phyloP scores from a whole-genome alignment of 2,329 filamentous ascomycete species.

The Fusarium redolens region DNA sequence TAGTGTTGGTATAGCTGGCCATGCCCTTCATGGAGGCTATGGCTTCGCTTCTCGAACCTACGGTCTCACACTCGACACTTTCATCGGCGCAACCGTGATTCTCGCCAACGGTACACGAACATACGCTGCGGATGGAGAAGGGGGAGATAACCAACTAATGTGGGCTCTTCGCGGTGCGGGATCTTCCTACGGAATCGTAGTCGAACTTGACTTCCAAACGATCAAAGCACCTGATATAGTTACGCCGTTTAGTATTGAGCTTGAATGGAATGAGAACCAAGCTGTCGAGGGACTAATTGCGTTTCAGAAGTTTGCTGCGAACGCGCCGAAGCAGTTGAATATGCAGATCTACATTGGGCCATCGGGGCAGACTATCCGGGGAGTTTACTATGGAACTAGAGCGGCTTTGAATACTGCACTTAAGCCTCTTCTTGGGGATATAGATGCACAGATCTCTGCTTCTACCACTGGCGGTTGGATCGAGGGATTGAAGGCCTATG shows the following conservation, averaged over 20 bases:
- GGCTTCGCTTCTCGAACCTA: slow-evolving; percentile 46
- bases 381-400: slow-evolving; percentile 44
- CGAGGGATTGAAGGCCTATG: slow-evolving; percentile 39
- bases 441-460: slow-evolving; percentile 14
- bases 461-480: slow-evolving; percentile 43
- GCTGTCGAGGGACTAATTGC: slow-evolving; percentile 38
- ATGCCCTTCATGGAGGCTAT: slow-evolving; percentile 47
- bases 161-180: slow-evolving; percentile 49
- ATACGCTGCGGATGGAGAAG: slow-evolving; percentile 37
- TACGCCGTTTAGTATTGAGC: slow-evolving; percentile 38
- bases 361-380: slow-evolving; percentile 40
- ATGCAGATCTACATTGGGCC: slow-evolving; percentile 43
- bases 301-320: slow-evolving; percentile 42
- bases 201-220: slow-evolving; percentile 45
- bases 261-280: slow-evolving; percentile 31
- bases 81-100: slow-evolving; percentile 46
- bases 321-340: slow-evolving; percentile 45
- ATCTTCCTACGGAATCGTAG: slow-evolving; percentile 48
- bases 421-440: slow-evolving; percentile 36
- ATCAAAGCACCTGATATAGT: slow-evolving; percentile 38
- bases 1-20: slow-evolving; percentile 47
- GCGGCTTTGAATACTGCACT: slow-evolving; percentile 24
- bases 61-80: slow-evolving; percentile 46
- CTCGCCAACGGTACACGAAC: slow-evolving; percentile 43
- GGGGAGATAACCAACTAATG: slow-evolving; percentile 41